Percentiles rank a stretch among this genome's conserved stretches.
These are phyloP conservation scores for Linderina pennispora DNA, from an alignment of 192 early-diverging fungal genomes.

Conservation along the genomic window DNA sequence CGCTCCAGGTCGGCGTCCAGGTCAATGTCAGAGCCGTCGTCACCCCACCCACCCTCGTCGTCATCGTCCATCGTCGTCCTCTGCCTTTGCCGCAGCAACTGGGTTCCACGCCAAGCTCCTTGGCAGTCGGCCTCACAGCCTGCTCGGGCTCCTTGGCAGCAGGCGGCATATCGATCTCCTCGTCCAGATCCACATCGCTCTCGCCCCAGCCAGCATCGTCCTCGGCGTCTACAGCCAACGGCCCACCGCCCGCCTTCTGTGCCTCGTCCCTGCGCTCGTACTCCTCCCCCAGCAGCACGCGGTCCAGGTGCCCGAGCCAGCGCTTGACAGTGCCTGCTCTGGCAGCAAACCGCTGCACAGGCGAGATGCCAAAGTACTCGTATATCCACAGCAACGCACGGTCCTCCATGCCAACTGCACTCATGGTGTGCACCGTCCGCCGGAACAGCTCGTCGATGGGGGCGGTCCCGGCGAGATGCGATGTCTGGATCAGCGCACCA, in stretches of 20 bases:
- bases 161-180: not conserved
- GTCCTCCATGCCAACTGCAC: constrained; percentile 8
- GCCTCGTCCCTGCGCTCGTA: not conserved
- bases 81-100: not conserved
- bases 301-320: constrained; percentile 24
- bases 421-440: constrained; percentile 7
- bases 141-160: not conserved
- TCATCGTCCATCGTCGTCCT: not conserved
- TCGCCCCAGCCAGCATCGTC: constrained; percentile 3
- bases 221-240: not conserved
- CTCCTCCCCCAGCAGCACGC: constrained; percentile 5
- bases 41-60: constrained; percentile 1
- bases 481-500: not conserved
- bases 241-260: not conserved
- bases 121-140: not conserved
- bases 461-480: not conserved
- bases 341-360: constrained; percentile 2
- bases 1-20: constrained; percentile 16
- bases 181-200: constrained; percentile 21
- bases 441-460: constrained; percentile 14
- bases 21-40: constrained; percentile 4
- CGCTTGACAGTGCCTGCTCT: not conserved
- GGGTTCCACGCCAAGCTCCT: not conserved
- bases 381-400: constrained; percentile 21
- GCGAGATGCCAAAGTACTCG: constrained; percentile 15